These are phyloP conservation scores for Scenedesmus sp. DNA, from an alignment of 163 green algal genomes.

Conservation along the genomic window DNA sequence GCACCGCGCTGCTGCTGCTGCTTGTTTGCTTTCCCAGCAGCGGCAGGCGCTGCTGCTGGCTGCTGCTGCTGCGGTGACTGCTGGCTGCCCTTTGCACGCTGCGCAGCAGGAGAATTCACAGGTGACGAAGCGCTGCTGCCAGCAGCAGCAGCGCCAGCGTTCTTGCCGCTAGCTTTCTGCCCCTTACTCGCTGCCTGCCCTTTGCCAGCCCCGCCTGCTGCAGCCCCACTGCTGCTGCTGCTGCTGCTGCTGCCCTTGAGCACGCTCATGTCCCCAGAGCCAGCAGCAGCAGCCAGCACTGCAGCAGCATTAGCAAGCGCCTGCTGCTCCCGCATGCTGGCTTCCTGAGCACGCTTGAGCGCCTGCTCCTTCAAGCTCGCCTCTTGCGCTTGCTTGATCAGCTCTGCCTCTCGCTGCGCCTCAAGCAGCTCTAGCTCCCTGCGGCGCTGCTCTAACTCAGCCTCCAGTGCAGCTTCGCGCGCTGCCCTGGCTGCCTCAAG, in stretches of 20 bases:
- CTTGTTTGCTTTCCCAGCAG: conserved; percentile 22
- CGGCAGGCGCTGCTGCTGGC: not conserved
- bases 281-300: conserved; percentile 39
- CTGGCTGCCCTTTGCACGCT: not conserved
- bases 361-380: conserved; percentile 61
- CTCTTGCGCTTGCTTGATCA: conserved; percentile 65
- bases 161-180: not conserved
- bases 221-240: not conserved
- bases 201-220: not conserved
- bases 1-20: not conserved
- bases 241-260: not conserved
- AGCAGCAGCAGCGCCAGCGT: not conserved
- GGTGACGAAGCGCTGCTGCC: not conserved
- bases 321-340: conserved; percentile 34
- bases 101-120: not conserved
- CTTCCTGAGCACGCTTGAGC: conserved; percentile 17
- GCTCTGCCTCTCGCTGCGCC: conserved; percentile 46
- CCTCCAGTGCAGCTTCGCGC: conserved; percentile 68
- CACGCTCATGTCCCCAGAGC: conserved; percentile 15
- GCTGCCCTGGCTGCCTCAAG: conserved; percentile 55
- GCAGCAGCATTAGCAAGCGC: conserved; percentile 27
- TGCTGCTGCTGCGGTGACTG: not conserved
- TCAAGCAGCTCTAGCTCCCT: conserved; percentile 75
- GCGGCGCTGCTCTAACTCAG: conserved; percentile 76
- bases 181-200: not conserved